Evolutionary conservation across 176 grass and related monocot genomes (phyloP), one percentile per base, ranked within the genome.

Genomic region (Dactylis glomerata): DNA sequence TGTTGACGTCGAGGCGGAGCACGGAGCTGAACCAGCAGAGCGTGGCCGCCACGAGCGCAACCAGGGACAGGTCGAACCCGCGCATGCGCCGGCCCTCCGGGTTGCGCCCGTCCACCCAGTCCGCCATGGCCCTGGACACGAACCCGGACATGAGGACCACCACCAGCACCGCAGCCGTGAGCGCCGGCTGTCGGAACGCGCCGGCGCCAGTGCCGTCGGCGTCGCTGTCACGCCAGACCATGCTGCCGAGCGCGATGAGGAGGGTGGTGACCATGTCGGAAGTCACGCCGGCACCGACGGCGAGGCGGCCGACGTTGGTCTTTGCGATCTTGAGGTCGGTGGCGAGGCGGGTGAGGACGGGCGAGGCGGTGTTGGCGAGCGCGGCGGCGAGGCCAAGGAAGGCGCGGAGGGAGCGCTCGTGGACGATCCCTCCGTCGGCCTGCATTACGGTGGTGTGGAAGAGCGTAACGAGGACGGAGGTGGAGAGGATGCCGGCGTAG

Each of bases 301-400:
- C 81, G 10, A 87, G 82, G 61, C 78, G 94, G 16, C 94, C 91
- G 0, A 93, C 89, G 23, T 68, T 74, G 32, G 89, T 93, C 69
- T 96, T 96, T 50, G 89, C 87, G 87, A 96, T 88, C 84, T 93
- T 96, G 72, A 96, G 84, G 58, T 96, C 94, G 10, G 91, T 91
- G 82, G 87, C 61, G 22, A 96, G 86, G 24, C 91, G 91, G 68
- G 91, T 93, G 62, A 96, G 86, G 22, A 96, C 82, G 0, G 94
- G 84, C 10, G 94, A 96, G 1, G 88, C 87, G 0, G 94, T 93
- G 78, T 86, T 82, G 17, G 89, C 54, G 33, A 96, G 89, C 0
- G 71, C 69, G 34, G 68, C 73, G 40, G 77, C 75, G 14, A 96
- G 87, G 52, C 86, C 93, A 2, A 96, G 85, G 61, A 73, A 77